Evolutionary conservation across 2,329 filamentous ascomycete species (phyloP).

Genomic region (Phyllachora maydis): DNA sequence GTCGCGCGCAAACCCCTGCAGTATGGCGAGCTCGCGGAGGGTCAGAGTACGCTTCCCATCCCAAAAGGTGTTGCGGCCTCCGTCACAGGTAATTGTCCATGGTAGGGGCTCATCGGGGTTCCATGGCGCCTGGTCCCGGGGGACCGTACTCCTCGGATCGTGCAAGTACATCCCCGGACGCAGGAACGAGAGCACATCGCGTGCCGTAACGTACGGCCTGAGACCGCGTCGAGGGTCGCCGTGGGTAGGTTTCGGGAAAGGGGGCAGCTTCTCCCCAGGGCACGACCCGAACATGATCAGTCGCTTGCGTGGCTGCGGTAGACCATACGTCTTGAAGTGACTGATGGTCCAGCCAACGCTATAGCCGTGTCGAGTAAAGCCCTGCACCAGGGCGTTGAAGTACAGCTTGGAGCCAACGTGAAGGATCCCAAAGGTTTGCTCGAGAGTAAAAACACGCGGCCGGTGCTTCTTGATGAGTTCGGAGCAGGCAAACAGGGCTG

Average conservation of each 20-base stretch:
- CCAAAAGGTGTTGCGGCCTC: slow-evolving; percentile 43
- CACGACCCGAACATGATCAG: slow-evolving; percentile 37
- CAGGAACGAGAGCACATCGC: slow-evolving; percentile 17
- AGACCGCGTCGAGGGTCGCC: slow-evolving; percentile 14
- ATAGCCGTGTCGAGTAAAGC: slow-evolving; percentile 45
- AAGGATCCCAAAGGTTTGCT: slow-evolving; percentile 55
- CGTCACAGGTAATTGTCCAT: slow-evolving; percentile 43
- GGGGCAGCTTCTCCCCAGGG: slow-evolving; percentile 49
- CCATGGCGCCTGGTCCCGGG: slow-evolving; percentile 15
- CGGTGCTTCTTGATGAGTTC: slow-evolving; percentile 33
- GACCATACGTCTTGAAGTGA: slow-evolving; percentile 25
- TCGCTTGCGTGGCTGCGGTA: slow-evolving; percentile 25
- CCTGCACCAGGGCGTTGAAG: slow-evolving; percentile 38
- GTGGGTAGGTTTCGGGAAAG: slow-evolving; percentile 44
- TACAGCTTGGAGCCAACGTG: slow-evolving; percentile 27
- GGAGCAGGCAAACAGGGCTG: slow-evolving; percentile 29
- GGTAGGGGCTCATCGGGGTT: slow-evolving; percentile 24
- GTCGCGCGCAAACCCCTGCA: slow-evolving; percentile 47
- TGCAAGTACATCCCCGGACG: slow-evolving; percentile 8
- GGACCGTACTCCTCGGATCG: slow-evolving; percentile 1
- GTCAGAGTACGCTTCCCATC: slow-evolving; percentile 42
- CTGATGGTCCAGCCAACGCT: slow-evolving; percentile 49
- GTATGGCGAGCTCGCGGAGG: slow-evolving; percentile 40
- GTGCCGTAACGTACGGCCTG: slow-evolving; percentile 21
- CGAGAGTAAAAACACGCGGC: slow-evolving; percentile 54